These are phyloP conservation scores for Saxispiralis lemnorum DNA, from an alignment of 495 filamentous ascomycete species.

Conservation along the genomic window DNA sequence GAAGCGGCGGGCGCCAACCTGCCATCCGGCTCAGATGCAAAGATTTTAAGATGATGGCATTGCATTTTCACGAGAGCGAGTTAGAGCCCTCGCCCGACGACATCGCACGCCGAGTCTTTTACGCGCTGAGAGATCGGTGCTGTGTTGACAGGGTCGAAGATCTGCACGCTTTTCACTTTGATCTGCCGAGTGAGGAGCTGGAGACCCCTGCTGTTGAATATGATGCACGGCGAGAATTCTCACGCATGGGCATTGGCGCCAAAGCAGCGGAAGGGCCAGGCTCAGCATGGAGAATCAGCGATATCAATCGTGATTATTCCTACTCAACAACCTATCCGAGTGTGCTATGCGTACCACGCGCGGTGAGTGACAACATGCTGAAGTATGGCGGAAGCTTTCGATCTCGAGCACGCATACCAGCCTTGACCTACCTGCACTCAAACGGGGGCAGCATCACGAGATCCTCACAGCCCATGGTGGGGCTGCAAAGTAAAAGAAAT, in stretches of 20 bases:
- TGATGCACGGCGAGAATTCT: slow-evolving; percentile 63
- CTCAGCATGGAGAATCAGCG: slow-evolving; percentile 75
- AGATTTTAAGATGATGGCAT: slow-evolving; percentile 82
- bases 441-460: slow-evolving; percentile 95
- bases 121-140: slow-evolving; percentile 36
- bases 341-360: slow-evolving; percentile 61
- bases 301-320: slow-evolving; percentile 45
- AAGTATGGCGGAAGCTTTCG: slow-evolving; percentile 85
- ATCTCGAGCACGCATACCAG: slow-evolving; percentile 72
- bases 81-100: slow-evolving; percentile 63
- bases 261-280: slow-evolving; percentile 38
- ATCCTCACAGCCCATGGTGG: slow-evolving; percentile 82
- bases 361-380: slow-evolving; percentile 87
- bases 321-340: slow-evolving; percentile 94
- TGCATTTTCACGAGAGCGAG: slow-evolving; percentile 45
- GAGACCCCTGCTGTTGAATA: slow-evolving; percentile 73
- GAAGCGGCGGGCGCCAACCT: slow-evolving; percentile 42
- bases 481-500: slow-evolving; percentile 72
- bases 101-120: slow-evolving; percentile 59
- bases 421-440: slow-evolving; percentile 80
- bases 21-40: slow-evolving; percentile 77
- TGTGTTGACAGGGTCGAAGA: slow-evolving; percentile 70
- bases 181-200: slow-evolving; percentile 54
- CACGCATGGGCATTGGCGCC: slow-evolving; percentile 61
- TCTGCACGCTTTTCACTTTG: slow-evolving; percentile 78